A percentile compares a stretch with the other conserved stretches of the same genome.
phyloP scores from a whole-genome alignment of 495 filamentous ascomycete genomes.

The Neurospora terricola region DNA sequence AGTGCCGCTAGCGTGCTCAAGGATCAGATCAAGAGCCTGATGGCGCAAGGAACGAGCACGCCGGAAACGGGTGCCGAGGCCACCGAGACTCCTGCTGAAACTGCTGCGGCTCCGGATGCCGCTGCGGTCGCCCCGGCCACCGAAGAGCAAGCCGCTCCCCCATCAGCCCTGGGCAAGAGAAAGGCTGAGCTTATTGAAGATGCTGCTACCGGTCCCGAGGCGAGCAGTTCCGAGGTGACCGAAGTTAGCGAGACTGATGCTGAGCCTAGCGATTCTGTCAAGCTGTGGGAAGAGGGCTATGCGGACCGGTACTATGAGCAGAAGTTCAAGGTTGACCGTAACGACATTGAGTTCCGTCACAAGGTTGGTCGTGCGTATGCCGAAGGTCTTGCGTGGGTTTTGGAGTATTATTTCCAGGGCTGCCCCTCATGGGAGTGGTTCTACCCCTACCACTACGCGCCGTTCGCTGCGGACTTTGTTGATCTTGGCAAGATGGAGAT shows the following conservation, averaged over 20 bases:
- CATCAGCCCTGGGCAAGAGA: slow-evolving; percentile 42
- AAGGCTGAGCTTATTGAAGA: slow-evolving; percentile 52
- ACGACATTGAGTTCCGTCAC: slow-evolving; percentile 77
- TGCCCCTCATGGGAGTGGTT: slow-evolving; percentile 99
- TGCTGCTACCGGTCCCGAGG: slow-evolving; percentile 39
- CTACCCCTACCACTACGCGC: slow-evolving; percentile 96
- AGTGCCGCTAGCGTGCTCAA: slow-evolving; percentile 87
- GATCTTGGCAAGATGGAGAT: slow-evolving; percentile 71
- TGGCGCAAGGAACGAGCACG: slow-evolving; percentile 14
- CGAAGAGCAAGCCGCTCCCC: slow-evolving; percentile 14
- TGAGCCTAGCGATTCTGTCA: slow-evolving; percentile 65
- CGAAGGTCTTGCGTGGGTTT: slow-evolving; percentile 97
- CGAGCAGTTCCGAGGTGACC: slow-evolving; percentile 29
- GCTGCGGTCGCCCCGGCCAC: slow-evolving; percentile 7
- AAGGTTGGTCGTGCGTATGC: slow-evolving; percentile 89
- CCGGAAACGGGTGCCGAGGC: background rate
- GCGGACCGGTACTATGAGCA: slow-evolving; percentile 93
- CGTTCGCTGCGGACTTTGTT: slow-evolving; percentile 91
- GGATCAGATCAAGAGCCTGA: slow-evolving; percentile 56
- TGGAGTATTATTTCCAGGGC: slow-evolving; percentile 95
- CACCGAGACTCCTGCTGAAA: slow-evolving; percentile 10
- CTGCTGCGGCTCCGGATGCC: slow-evolving; percentile 1
- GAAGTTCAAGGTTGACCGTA: slow-evolving; percentile 81
- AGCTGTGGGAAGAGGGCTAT: slow-evolving; percentile 92
- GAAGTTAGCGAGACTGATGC: slow-evolving; percentile 41